Evolutionary conservation across 2,329 filamentous ascomycete genomes (phyloP).

Genomic region (Westerdykella ornata): DNA sequence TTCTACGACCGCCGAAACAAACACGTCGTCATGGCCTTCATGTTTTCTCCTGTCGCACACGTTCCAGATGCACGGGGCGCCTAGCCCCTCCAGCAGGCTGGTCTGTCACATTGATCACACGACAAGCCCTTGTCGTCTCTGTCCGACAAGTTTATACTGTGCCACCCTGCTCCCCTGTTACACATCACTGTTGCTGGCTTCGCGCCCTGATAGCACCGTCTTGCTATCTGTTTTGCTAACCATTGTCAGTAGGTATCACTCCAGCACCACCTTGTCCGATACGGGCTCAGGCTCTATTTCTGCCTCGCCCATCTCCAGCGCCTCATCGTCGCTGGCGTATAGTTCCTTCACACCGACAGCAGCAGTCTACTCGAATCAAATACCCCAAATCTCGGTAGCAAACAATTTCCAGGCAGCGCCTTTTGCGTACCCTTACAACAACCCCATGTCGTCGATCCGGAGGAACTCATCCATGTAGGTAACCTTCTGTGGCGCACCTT

Average conservation of each 20-base stretch:
- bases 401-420: constrained; percentile 35
- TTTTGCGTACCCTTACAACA: constrained; percentile 27
- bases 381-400: constrained; percentile 13
- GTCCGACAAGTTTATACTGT: constrained; percentile 37
- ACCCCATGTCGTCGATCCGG: constrained; percentile 36
- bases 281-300: constrained; percentile 51
- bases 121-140: constrained; percentile 37
- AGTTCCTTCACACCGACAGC: constrained; percentile 30
- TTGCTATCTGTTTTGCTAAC: constrained; percentile 29
- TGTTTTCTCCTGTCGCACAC: constrained; percentile 34
- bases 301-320: constrained; percentile 47
- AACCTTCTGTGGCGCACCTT: constrained; percentile 27
- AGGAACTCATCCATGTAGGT: constrained; percentile 43
- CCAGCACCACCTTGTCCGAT: constrained; percentile 48
- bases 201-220: constrained; percentile 23
- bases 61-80: constrained; percentile 34
- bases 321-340: constrained; percentile 43
- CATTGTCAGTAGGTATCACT: constrained; percentile 44
- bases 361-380: constrained; percentile 33
- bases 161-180: constrained; percentile 34
- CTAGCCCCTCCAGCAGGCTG: constrained; percentile 33
- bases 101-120: constrained; percentile 43
- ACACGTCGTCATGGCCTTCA: constrained; percentile 37
- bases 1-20: constrained; percentile 35
- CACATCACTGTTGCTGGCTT: constrained; percentile 35